Conservation (phyloP, 805 yeast species). For the Ogataea haglerorum region DNA sequence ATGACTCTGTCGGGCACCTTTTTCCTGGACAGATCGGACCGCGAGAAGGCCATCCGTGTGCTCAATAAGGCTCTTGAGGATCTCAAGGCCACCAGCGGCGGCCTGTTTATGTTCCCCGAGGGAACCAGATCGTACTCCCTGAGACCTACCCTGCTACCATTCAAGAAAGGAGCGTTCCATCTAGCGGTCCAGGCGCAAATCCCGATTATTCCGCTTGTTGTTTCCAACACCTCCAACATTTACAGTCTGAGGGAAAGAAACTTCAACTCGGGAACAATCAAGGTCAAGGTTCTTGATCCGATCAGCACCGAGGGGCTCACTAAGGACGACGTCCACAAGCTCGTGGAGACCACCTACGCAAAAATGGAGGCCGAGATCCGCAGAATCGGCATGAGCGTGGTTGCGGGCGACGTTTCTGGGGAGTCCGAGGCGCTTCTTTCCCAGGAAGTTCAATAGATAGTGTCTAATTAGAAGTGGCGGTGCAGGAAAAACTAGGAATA, state of each 20-base stretch:
- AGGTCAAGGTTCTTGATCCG: conserved; percentile 78
- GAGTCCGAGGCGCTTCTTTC: conserved; percentile 8
- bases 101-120: conserved; percentile 91
- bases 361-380: conserved; percentile 48
- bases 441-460: conserved; percentile 5
- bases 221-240: conserved; percentile 77
- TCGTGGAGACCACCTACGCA: conserved; percentile 54
- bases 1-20: conserved; percentile 89
- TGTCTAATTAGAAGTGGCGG: conserved; percentile 5
- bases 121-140: conserved; percentile 87
- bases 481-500: conserved; percentile 1
- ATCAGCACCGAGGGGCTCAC: conserved; percentile 66
- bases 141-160: conserved; percentile 70
- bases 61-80: conserved; percentile 64
- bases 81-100: conserved; percentile 62
- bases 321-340: conserved; percentile 63
- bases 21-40: conserved; percentile 79
- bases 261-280: conserved; percentile 77
- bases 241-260: conserved; percentile 56
- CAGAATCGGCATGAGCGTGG: conserved; percentile 42
- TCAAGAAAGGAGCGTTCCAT: conserved; percentile 98
- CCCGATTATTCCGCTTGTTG: conserved; percentile 86
- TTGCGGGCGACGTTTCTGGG: conserved; percentile 21
- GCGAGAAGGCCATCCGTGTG: conserved; percentile 71
- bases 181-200: conserved; percentile 89